Evolutionary conservation across 2,329 filamentous ascomycete genomes (phyloP).

Genomic region (Pseudovirgaria hyperparasitica): DNA sequence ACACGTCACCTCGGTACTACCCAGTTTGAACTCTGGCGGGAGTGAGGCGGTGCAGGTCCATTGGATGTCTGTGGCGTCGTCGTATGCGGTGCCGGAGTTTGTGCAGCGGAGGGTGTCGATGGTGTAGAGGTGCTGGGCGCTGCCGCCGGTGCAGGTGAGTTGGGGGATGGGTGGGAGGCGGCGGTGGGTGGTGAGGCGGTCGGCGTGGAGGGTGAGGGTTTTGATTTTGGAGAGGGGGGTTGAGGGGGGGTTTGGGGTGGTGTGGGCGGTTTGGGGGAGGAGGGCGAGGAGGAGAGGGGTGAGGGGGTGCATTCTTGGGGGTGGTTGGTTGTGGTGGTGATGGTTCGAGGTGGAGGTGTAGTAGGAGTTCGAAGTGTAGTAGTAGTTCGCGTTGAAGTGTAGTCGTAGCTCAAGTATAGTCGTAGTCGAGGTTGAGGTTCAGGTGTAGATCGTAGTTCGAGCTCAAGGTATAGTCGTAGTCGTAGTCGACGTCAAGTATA

Average conservation of each 20-base stretch:
- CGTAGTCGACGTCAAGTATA: too few relatives aligned
- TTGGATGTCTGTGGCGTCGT: constrained; percentile 62
- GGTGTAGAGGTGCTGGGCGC: constrained; percentile 48
- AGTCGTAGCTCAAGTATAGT: too few relatives aligned
- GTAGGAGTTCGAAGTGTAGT: too few relatives aligned
- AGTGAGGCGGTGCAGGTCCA: constrained; percentile 72
- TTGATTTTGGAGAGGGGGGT: constrained; percentile 56
- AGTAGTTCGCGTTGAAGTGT: too few relatives aligned
- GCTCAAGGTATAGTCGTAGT: too few relatives aligned
- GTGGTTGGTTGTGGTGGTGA: neutral
- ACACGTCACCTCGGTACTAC: constrained; percentile 79
- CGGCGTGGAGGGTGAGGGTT: constrained; percentile 62
- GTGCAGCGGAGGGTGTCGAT: constrained; percentile 80
- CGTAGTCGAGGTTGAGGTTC: too few relatives aligned
- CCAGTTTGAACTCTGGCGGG: constrained; percentile 57
- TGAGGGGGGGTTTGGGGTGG: constrained; percentile 21
- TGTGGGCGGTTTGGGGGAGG: constrained; percentile 11
- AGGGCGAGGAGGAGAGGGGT: constrained; percentile 15
- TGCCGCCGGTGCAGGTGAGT: constrained; percentile 61
- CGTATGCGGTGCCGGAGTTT: constrained; percentile 73
- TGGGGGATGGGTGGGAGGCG: constrained; percentile 20
- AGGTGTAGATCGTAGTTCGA: too few relatives aligned
- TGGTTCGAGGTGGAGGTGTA: too few relatives aligned
- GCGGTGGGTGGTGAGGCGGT: constrained; percentile 58
- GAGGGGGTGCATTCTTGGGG: constrained; percentile 16